Base-by-base conservation (phyloP, 148 eudicot species). In the Diospyros lotus region DNA sequence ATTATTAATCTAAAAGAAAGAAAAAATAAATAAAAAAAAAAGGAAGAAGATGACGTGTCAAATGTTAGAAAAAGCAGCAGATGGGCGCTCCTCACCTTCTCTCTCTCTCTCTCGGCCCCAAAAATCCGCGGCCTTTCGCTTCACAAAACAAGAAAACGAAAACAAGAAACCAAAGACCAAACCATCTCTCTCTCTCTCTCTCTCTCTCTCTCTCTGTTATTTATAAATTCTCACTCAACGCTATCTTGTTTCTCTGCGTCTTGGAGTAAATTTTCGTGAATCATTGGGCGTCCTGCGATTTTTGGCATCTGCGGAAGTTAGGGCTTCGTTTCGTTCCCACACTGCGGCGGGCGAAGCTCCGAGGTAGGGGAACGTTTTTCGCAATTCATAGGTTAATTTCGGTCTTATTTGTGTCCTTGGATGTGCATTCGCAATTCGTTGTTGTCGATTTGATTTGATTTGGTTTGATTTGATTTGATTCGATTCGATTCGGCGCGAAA, bases 81-180 rank as follows among this genome's bases (percentile, higher is more conserved):
- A 65, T 65, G 50, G 68, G 68, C 69, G 9, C 64, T 60, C 59
- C 68, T 74, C 60, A 66, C 15, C 58, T 53, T 67, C 69, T 69
- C 52, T 74, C 60, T 73, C 69, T 9, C 64, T 17, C 18, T 68
- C 38, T 18, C 58, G 48, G 71, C 56, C 71, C 71, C 48, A 73
- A 77, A 76, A 77, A 80, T 80, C 82, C 58, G 73, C 76, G 75
- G 78, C 75, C 79, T 71, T 44, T 28, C 4, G 43, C 39, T 60
- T 73, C 60, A 73, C 44, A 60, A 73, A 73, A 45, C 39, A 5
- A 59, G 44, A 8, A 10, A 58, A 71, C 39, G 4, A 17, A 59
- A 60, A 45, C 2, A 4, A 61, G 6, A 1, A 46, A 61, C 17
- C 63, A 50, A 63, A 51, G 38, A 58, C 61, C 71, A 3, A 42